These are phyloP conservation scores for Dimargaris cristalligena DNA, from an alignment of 192 early-diverging fungal genomes.

Conservation along the genomic window DNA sequence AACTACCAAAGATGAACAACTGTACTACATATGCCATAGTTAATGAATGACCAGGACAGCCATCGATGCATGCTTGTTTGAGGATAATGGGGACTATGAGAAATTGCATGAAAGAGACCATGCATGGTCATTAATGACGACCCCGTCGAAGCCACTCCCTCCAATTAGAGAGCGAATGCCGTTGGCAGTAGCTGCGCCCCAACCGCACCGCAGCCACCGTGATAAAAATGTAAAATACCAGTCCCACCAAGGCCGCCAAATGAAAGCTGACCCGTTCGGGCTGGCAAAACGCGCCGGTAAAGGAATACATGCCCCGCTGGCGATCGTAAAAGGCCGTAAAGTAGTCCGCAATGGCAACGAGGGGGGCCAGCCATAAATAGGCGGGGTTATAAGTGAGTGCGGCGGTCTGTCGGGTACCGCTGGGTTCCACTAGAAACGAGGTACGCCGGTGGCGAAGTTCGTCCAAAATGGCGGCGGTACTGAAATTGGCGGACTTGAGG, in stretches of 20 bases:
- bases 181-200: background rate
- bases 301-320: constrained; percentile 49
- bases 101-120: background rate
- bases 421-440: constrained; percentile 46
- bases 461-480: constrained; percentile 30
- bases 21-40: background rate
- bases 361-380: constrained; percentile 32
- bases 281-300: constrained; percentile 49
- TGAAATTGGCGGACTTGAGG: constrained; percentile 26
- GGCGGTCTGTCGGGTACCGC: constrained; percentile 33
- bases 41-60: background rate
- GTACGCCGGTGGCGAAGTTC: constrained; percentile 39
- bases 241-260: background rate
- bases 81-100: background rate
- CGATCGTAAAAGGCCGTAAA: constrained; percentile 41
- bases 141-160: background rate
- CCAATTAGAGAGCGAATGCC: too few species aligned
- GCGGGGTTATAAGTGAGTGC: constrained; percentile 21
- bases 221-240: background rate
- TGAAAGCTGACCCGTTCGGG: constrained; percentile 26
- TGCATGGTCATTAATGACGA: background rate
- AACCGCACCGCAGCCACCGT: background rate
- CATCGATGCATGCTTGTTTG: background rate
- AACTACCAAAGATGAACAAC: background rate
- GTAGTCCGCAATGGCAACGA: constrained; percentile 34